phyloP scores from a whole-genome alignment of 306 rosid species.

The Cucurbita maxima region DNA sequence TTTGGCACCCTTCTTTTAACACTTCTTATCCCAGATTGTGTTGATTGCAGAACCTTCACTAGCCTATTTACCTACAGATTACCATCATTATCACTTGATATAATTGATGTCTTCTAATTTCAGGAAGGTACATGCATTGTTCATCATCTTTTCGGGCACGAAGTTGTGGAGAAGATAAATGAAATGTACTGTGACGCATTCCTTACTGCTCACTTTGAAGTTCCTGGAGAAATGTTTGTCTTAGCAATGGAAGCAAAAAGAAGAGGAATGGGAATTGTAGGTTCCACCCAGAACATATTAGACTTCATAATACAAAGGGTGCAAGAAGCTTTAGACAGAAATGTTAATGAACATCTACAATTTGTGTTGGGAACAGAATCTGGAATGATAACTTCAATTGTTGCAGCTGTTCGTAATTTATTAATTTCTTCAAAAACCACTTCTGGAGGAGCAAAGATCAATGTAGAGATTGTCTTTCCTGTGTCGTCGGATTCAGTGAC shows the following conservation, averaged over 20 bases:
- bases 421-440: slow-evolving; percentile 35
- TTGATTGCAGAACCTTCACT: background rate
- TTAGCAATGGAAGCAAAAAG: slow-evolving; percentile 97
- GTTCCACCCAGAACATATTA: slow-evolving; percentile 82
- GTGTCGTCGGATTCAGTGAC: slow-evolving; percentile 89
- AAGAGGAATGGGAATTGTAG: slow-evolving; percentile 96
- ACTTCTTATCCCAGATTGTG: background rate
- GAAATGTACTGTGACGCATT: slow-evolving; percentile 90
- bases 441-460: slow-evolving; percentile 33
- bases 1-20: background rate
- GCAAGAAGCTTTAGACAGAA: slow-evolving; percentile 72
- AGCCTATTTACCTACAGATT: background rate
- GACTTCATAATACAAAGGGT: slow-evolving; percentile 81
- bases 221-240: slow-evolving; percentile 98
- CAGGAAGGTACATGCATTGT: slow-evolving; percentile 95
- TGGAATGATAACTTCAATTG: slow-evolving; percentile 94
- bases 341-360: slow-evolving; percentile 67
- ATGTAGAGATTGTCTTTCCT: slow-evolving; percentile 86
- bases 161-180: slow-evolving; percentile 81
- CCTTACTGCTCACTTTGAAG: slow-evolving; percentile 96
- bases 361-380: slow-evolving; percentile 93
- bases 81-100: background rate
- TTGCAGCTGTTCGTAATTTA: slow-evolving; percentile 57
- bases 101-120: background rate
- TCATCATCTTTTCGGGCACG: slow-evolving; percentile 85